Conservation (phyloP, 495 filamentous ascomycete species). For the Penicillium psychrofluorescens region DNA sequence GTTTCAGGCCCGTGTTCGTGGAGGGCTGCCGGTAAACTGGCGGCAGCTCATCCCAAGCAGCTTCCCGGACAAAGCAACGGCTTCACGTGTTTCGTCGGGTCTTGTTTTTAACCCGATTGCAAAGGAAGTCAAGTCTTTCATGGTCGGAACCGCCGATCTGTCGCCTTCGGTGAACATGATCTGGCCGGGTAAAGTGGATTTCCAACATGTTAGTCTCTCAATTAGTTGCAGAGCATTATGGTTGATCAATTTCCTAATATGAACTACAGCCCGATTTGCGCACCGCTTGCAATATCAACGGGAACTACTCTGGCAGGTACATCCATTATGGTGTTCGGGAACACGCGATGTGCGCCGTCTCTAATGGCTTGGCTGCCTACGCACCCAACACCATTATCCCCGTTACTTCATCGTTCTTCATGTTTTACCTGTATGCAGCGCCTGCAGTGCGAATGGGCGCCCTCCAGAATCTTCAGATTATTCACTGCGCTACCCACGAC, state of each 20-base stretch:
- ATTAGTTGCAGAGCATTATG: not conserved
- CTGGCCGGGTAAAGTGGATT: conserved; percentile 47
- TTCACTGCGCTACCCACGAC: conserved; percentile 57
- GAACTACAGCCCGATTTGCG: conserved; percentile 30
- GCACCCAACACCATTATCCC: conserved; percentile 43
- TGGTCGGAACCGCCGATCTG: conserved; percentile 55
- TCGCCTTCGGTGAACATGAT: conserved; percentile 51
- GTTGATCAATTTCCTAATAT: not conserved
- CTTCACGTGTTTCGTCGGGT: conserved; percentile 42
- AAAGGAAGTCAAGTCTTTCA: conserved; percentile 38
- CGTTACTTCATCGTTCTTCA: conserved; percentile 49
- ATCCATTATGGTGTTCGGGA: conserved; percentile 49
- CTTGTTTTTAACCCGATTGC: conserved; percentile 45
- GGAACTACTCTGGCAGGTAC: conserved; percentile 44
- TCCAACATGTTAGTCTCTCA: conserved; percentile 38
- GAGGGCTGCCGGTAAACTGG: conserved; percentile 39
- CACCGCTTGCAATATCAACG: conserved; percentile 39
- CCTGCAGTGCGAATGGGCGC: conserved; percentile 55
- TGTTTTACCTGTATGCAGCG: conserved; percentile 57
- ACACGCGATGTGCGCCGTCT: conserved; percentile 46
- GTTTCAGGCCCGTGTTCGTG: conserved; percentile 38
- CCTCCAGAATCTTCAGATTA: conserved; percentile 45
- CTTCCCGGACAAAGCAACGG: conserved; percentile 40
- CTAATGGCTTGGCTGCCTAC: conserved; percentile 49
- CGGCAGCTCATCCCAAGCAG: conserved; percentile 34